Evolutionary conservation across 2,329 filamentous ascomycete genomes (phyloP), one percentile per base, ranked within the genome.

Genomic region (Aureobasidium melanogenum): DNA sequence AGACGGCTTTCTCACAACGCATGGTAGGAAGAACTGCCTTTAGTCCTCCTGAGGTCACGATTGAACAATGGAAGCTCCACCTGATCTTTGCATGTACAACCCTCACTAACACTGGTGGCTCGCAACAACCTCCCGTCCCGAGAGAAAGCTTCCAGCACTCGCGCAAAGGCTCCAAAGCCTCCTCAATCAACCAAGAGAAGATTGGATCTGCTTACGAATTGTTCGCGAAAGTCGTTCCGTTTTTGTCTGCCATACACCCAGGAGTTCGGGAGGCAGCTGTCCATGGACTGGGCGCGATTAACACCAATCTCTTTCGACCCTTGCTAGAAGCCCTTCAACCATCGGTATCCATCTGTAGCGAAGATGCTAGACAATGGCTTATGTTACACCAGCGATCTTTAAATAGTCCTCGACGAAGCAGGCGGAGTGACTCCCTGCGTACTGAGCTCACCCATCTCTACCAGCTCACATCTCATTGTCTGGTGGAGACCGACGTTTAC

Each of bases 21-120:
- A 60, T 57, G 28, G 61, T 61, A 2, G 59, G 61, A n/a, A 59
- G 62, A 48, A 61, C 60, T 32, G 61, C 61, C 4, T 47, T 65
- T 8, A 63, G 66, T 19, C 63, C 81, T 7, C 89, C 92, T 0
- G 91, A 96, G 68, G 85, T 96, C 24, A 81, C 97, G 62, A 85
- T 99, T 62, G 95, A 97, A 73, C 94, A 99, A 72, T 99, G 93
- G 93, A 97, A 97, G 74, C 79, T 97, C 2, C 97, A 97, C 72
- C 81, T 99, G 28, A 92, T 97, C 60, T 97, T 99, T 76, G 94
- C 93, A 10, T 99, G 95, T 74, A 96, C 93, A 10, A 97, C 94
- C 0, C 80, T 99, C 61, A 92, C 89, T 39, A 94, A 94, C 66
- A 67, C 69, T 56, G 71, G 70, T 8, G 91, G 91, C 10, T 84